A percentile compares a stretch with the other conserved stretches of the same genome.
Conservation (phyloP, 441 rosid genomes). For the Arabidopsis lyrata region DNA sequence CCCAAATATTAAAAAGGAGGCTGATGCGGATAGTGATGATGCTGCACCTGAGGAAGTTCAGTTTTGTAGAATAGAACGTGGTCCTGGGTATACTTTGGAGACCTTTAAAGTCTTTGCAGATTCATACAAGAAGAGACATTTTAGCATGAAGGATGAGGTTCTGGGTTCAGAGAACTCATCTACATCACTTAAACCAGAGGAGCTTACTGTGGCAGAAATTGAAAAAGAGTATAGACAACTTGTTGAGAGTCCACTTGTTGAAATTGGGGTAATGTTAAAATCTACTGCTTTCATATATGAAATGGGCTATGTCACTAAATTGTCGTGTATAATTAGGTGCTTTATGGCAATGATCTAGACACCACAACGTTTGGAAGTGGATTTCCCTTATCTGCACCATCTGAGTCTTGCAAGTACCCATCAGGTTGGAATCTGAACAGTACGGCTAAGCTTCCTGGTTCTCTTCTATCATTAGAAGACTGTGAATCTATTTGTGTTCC, state of each 20-base stretch:
- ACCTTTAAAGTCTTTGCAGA: conserved; percentile 59
- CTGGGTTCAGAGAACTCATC: conserved; percentile 38
- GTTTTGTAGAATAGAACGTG: conserved; percentile 43
- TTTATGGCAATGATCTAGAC: conserved; percentile 56
- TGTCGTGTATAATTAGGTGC: conserved; percentile 57
- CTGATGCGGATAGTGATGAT: conserved; percentile 37
- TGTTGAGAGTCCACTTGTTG: conserved; percentile 62
- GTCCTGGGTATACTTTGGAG: conserved; percentile 57
- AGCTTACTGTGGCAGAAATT: conserved; percentile 53
- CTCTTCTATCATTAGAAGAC: conserved; percentile 71
- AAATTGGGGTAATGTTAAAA: conserved; percentile 58
- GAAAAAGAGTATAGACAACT: conserved; percentile 69
- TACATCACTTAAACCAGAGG: conserved; percentile 39
- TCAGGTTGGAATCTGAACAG: conserved; percentile 85
- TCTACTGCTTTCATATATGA: conserved; percentile 18
- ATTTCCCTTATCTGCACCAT: conserved; percentile 53
- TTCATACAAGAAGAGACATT: conserved; percentile 55
- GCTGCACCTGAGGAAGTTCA: conserved; percentile 40
- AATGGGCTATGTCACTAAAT: conserved; percentile 7
- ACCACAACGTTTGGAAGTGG: conserved; percentile 66
- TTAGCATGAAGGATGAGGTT: conserved; percentile 39
- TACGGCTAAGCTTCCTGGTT: conserved; percentile 61
- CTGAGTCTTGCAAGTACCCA: conserved; percentile 46
- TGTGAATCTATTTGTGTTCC: conserved; percentile 52
- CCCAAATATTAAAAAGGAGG: conserved; percentile 41